Evolutionary conservation across 306 rosid species (phyloP), one percentile per base, ranked within the genome.

Genomic region (Fragaria ananassa): DNA sequence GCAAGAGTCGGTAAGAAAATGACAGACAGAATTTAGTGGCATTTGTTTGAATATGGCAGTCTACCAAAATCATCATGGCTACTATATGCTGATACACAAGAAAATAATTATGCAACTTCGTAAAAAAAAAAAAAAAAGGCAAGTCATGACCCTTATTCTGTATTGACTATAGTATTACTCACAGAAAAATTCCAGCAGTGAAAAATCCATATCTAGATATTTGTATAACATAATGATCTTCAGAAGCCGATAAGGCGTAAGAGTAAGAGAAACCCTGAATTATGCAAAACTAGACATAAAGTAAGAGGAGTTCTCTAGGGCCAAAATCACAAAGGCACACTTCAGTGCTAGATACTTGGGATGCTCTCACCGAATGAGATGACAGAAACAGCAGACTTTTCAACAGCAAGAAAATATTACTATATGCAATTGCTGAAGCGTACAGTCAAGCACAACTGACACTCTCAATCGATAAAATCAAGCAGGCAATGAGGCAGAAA

Each of bases 1-100:
- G 74, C 41, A 75, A 71, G 15, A 81, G 63, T 25, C 49, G 44
- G 19, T 10, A 27, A 50, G 74, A 76, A 76, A 42, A 76, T 75
- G 77, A 72, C 27, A 51, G 27, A 73, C 8, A 77, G 58, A 21
- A 31, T 39, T 23, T 46, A 46, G 23, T 56, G 12, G 34, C 68
- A 29, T 47, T 47, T 60, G 35, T 56, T 46, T 70, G 69, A 74
- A 18, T 8, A 6, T 0, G 29, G 69, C 31, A 27, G 17, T 5
- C 74, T 44, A 58, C 3, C 6, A 39, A 51, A 23, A 19, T 27
- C 6, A 18, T 65, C 39, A 25, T 35, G 44, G 44, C 72, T 44
- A 18, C 6, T 37, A 5, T 8, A 21, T 42, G 12, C 31, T 13
- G 29, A 41, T 31, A 25, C 39, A 71, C 15, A 17, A 23, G 17